These are phyloP conservation scores for Claviceps maximensis DNA, from an alignment of 2,329 filamentous ascomycete genomes.

Conservation along the genomic window DNA sequence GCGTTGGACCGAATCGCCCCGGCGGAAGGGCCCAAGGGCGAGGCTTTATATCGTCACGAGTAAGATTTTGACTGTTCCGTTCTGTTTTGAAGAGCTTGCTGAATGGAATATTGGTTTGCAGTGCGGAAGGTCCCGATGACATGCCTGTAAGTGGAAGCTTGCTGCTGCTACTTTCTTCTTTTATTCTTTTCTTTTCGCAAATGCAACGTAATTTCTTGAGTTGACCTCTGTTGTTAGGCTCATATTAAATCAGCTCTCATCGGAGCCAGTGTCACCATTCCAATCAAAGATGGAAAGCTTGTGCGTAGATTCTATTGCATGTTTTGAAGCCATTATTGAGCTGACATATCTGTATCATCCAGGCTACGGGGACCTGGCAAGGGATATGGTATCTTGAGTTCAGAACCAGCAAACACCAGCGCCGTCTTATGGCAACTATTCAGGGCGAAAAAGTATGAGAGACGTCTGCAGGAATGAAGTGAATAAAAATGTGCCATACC, in stretches of 20 bases:
- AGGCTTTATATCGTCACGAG: conserved; percentile 65
- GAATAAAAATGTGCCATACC: neutral
- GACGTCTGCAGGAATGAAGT: neutral
- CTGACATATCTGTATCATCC: neutral
- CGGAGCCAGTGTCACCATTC: conserved; percentile 79
- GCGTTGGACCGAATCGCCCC: conserved; percentile 83
- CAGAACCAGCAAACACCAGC: conserved; percentile 57
- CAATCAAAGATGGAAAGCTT: conserved; percentile 75
- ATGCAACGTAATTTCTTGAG: neutral
- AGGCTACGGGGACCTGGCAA: conserved; percentile 62
- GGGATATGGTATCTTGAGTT: conserved; percentile 95
- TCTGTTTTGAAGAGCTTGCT: neutral
- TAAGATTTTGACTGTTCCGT: conserved; percentile 10
- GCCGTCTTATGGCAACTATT: conserved; percentile 83
- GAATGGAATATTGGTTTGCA: conserved; percentile 13
- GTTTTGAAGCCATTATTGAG: neutral
- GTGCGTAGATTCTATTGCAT: conserved; percentile 24
- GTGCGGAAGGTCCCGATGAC: conserved; percentile 79
- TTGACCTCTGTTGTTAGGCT: conserved; percentile 35
- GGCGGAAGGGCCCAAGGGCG: conserved; percentile 56
- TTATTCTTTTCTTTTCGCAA: neutral
- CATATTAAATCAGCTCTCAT: conserved; percentile 88
- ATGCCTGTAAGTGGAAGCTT: conserved; percentile 60
- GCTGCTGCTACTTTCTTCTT: neutral
- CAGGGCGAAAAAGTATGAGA: conserved; percentile 60